phyloP scores from a whole-genome alignment of 352 stramenopile genomes.

The Globisporangium takayamanum region DNA sequence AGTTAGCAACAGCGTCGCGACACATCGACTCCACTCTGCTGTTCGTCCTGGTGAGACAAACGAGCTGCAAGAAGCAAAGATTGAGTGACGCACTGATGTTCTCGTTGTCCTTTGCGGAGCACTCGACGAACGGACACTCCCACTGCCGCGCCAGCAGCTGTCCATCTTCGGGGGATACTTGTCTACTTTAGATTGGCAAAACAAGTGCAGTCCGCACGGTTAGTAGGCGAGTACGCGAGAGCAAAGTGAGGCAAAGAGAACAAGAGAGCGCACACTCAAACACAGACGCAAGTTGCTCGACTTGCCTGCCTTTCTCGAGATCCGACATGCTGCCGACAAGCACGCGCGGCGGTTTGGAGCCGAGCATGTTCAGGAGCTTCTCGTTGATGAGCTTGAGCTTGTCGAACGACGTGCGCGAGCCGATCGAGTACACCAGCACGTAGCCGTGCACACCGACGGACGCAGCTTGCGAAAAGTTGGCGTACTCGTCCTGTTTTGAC shows the following conservation, averaged over 20 bases:
- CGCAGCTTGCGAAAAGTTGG: conserved; percentile 93
- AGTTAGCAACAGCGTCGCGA: too few relatives aligned
- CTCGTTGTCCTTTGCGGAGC: conserved; percentile 88
- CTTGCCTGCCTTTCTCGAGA: conserved; percentile 86
- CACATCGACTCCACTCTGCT: background rate
- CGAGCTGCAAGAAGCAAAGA: background rate
- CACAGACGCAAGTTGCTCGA: conserved; percentile 10
- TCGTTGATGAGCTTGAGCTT: conserved; percentile 95
- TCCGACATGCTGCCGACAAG: conserved; percentile 94
- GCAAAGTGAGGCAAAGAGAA: background rate
- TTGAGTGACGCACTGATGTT: conserved; percentile 75
- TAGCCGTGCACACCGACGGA: conserved; percentile 95
- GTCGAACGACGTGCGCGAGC: conserved; percentile 90
- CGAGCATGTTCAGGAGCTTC: conserved; percentile 91
- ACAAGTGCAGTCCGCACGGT: background rate
- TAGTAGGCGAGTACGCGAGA: background rate
- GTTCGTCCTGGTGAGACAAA: background rate
- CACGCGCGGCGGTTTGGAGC: conserved; percentile 90
- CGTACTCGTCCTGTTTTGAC: conserved; percentile 89
- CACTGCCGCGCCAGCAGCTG: conserved; percentile 86
- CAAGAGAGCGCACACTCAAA: background rate
- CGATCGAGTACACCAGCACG: conserved; percentile 93
- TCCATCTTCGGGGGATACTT: conserved; percentile 81
- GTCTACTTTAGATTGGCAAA: conserved; percentile 25
- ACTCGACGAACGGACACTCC: conserved; percentile 94